Base-by-base conservation (phyloP, 106 monocot species). In the Chionographis japonica region DNA sequence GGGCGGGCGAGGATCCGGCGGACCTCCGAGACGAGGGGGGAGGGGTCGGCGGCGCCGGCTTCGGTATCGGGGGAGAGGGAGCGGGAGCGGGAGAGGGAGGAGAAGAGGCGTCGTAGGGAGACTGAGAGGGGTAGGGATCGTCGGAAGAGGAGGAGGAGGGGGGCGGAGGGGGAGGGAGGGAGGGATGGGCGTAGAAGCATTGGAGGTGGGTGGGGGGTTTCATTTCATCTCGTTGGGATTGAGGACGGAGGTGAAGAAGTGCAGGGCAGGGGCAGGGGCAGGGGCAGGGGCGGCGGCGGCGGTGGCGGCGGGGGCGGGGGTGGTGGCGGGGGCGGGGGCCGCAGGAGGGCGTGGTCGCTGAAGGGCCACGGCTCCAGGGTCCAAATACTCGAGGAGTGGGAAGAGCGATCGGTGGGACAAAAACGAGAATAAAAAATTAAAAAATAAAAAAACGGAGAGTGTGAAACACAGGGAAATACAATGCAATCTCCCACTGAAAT, bases 1-100 rank as follows among this genome's bases (percentile, higher is more conserved):
- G 84, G 81, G 11, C 50, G 35, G 16, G 79, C 27, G 43, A 91
- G 84, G 56, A 83, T 66, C 37, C 40, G 67, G 14, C 75, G 74
- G 60, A 78, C 61, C 1, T 14, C 38, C 27, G 72, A 39, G 13
- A 61, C 12, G n/a, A 46, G 20, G 14, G 17, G 38, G 53, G 40
- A 16, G 52, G 53, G 13, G 50, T n/a, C 19, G 40, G 15, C 0
- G 4, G 40, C 13, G 72, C 20, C 15, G 62, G 52, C 13, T 51
- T n/a, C 4, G 51, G 27, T 63, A 20, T 4, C 19, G 50, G 49
- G 14, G 50, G 54, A 54, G 17, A 11, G 37, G 43, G 52, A 62
- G 27, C 56, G 20, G 0, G 61, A 14, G n/a, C 18, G 60, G 49
- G 19, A 46, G 6, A 42, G 60, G 56, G 37, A 15, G 60, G 50